These are phyloP conservation scores for Cryptococcus sp. DNA, from an alignment of 1,284 basidiomycete genomes.

Conservation along the genomic window DNA sequence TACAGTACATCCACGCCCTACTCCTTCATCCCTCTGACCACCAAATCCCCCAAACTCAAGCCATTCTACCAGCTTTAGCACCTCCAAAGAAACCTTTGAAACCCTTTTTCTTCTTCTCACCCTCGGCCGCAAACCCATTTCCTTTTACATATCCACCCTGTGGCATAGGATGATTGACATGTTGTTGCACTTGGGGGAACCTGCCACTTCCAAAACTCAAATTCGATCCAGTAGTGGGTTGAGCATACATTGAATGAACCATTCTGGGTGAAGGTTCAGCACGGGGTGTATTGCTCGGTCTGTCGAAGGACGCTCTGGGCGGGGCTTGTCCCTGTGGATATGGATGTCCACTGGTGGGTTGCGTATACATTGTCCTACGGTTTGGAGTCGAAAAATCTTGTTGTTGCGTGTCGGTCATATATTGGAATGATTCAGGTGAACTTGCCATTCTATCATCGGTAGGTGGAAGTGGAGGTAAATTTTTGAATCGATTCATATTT, in stretches of 20 bases:
- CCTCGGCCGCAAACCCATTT: constrained; percentile 4
- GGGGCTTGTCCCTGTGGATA: constrained; percentile 5
- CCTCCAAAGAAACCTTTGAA: constrained; percentile 29
- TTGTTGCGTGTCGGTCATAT: not conserved
- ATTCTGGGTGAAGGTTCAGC: constrained; percentile 5
- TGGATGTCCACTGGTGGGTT: not conserved
- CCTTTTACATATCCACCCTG: not conserved
- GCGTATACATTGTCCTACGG: not conserved
- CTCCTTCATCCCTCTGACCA: too few species aligned
- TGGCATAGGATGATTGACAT: not conserved
- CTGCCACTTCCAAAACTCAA: constrained; percentile 12
- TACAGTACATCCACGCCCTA: too few species aligned
- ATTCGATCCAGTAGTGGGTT: constrained; percentile 17
- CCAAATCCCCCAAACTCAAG: constrained; percentile 7
- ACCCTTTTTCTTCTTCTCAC: constrained; percentile 20
- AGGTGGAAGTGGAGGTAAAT: constrained; percentile 40
- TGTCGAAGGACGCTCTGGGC: constrained; percentile 16
- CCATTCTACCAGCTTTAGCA: constrained; percentile 22
- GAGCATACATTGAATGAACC: constrained; percentile 31
- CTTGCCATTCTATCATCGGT: constrained; percentile 3
- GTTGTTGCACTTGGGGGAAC: not conserved
- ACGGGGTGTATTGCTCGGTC: constrained; percentile 4
- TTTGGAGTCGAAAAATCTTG: not conserved
- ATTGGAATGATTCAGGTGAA: not conserved
- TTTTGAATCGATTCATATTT: constrained; percentile 33